Base-by-base conservation (phyloP, 2,329 filamentous ascomycete genomes). In the Tothia fuscella region DNA sequence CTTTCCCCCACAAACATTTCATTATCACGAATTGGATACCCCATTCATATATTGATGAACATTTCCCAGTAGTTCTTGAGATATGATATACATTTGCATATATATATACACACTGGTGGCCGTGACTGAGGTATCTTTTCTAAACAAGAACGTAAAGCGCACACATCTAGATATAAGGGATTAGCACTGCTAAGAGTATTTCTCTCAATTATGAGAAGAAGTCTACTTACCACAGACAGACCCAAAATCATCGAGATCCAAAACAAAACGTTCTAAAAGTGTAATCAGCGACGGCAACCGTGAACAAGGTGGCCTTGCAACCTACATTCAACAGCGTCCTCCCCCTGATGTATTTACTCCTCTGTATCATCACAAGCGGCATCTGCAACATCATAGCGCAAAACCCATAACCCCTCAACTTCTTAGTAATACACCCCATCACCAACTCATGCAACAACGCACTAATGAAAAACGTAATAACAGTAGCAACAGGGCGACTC, bases 381-480 rank as follows among this genome's bases (percentile, higher is more conserved):
- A 96, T 72, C 68, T 98, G 91, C 47, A 93, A 65, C 91, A 98
- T 96, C 78, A 95, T 91, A 47, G 85, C 82, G 16, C 93, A 56
- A 57, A 95, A 93, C 7, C 89, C 91, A 56, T 96, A 98, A 10
- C 91, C 91, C 28, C 91, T 70, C 34, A 96, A 70, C 66, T 98
- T 96, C 69, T 95, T 89, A 20, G 88, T 95, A 58, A 98, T 96
- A 60, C 89, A 96, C 6, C 83, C 87, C 83, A 98, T 93, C 53
- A 98, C 84, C 44, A 98, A 73, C 62, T 98, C 91, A 57, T 96
- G 91, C 13, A 86, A 87, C 17, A 93, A 57, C 26, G 91, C 85
- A 45, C 80, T 88, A 53, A 96, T 82, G 44, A 96, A 64, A 56
- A 98, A 96, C 1, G 91, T 96, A 50, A 94, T 83, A 47, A 87